phyloP scores from a whole-genome alignment of 352 stramenopile genomes.

The Globisporangium cylindrosporum region DNA sequence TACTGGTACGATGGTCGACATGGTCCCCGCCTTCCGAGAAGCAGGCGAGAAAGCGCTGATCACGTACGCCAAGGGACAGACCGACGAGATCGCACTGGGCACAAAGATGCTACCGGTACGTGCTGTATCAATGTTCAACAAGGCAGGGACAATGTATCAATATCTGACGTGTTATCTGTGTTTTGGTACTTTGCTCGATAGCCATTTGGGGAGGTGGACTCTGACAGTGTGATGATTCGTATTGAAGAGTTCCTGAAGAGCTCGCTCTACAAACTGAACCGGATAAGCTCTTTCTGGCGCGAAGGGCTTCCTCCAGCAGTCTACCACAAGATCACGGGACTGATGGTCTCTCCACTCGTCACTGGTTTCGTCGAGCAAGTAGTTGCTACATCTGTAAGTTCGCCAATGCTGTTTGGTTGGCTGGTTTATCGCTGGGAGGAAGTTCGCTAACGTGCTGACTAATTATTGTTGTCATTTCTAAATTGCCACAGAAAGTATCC shows the following conservation, averaged over 20 bases:
- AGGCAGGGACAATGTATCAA: background rate
- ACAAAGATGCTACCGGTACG: slow-evolving; percentile 46
- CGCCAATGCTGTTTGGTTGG: background rate
- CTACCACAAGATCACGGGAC: slow-evolving; percentile 53
- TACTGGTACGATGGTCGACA: slow-evolving; percentile 76
- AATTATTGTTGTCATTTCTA: slow-evolving; percentile 5
- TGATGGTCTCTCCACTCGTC: slow-evolving; percentile 56
- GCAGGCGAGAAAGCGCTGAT: slow-evolving; percentile 53
- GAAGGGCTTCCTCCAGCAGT: slow-evolving; percentile 51
- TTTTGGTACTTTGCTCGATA: slow-evolving; percentile 7
- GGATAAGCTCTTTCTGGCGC: slow-evolving; percentile 54
- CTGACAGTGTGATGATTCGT: slow-evolving; percentile 27
- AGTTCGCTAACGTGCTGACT: background rate
- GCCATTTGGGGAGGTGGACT: slow-evolving; percentile 41
- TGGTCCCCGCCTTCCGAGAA: slow-evolving; percentile 68
- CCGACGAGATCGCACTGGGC: slow-evolving; percentile 40
- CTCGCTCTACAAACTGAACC: slow-evolving; percentile 63
- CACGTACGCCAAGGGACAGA: slow-evolving; percentile 36
- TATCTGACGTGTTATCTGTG: background rate
- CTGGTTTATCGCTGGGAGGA: background rate
- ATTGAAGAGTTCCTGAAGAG: slow-evolving; percentile 61
- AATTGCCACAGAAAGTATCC: slow-evolving; percentile 42
- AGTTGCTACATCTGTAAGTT: slow-evolving; percentile 41
- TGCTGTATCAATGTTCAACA: background rate
- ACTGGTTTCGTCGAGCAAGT: slow-evolving; percentile 51